phyloP scores from a whole-genome alignment of 768 basidiomycete species.

The Infundibulicybe gibba region DNA sequence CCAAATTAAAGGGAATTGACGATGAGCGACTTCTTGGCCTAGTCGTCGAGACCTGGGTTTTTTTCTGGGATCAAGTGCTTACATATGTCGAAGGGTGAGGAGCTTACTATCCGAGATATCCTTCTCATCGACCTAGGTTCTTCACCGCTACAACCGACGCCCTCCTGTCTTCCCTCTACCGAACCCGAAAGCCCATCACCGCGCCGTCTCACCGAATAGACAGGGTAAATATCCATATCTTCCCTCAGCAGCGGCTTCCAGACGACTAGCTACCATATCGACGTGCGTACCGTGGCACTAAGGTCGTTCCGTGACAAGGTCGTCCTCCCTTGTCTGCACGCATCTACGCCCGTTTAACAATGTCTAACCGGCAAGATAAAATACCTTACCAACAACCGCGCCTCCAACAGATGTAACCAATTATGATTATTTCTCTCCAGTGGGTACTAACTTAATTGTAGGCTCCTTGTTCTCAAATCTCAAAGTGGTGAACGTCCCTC shows the following conservation, averaged over 20 bases:
- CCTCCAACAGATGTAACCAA: conserved; percentile 71
- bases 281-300: conserved; percentile 78
- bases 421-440: not conserved
- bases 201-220: conserved; percentile 41
- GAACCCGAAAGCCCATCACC: conserved; percentile 56
- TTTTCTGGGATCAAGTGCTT: conserved; percentile 89
- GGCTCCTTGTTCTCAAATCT: conserved; percentile 74
- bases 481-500: conserved; percentile 58
- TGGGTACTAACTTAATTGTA: conserved; percentile 19
- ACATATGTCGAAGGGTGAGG: conserved; percentile 82
- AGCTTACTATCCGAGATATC: not conserved
- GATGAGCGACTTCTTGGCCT: conserved; percentile 75
- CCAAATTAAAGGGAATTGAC: conserved; percentile 72
- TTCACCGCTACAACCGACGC: conserved; percentile 37
- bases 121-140: conserved; percentile 20
- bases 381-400: conserved; percentile 61
- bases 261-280: conserved; percentile 53
- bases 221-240: conserved; percentile 40
- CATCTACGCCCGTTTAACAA: conserved; percentile 52
- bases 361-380: conserved; percentile 50
- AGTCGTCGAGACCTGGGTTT: conserved; percentile 86
- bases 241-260: conserved; percentile 20
- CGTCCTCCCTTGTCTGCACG: conserved; percentile 57
- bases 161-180: conserved; percentile 64
- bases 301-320: conserved; percentile 79